phyloP scores from a whole-genome alignment of 768 basidiomycete species.

The Dentipellis sp. region DNA sequence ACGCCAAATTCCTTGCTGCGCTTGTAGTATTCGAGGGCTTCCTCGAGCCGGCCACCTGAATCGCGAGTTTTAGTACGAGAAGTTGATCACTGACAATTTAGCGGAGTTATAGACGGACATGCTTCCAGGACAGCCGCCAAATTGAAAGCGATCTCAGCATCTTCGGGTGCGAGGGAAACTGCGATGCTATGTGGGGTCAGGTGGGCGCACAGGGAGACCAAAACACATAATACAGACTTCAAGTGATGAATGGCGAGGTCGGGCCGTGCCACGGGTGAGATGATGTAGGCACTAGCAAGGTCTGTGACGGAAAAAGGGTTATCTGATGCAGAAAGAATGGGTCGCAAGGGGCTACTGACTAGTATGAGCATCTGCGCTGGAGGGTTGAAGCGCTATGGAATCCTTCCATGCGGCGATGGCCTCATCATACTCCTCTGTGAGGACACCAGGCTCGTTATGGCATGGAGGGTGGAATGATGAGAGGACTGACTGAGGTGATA shows the following conservation, averaged over 20 bases:
- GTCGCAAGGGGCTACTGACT: conserved; percentile 38
- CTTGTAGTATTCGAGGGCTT: conserved; percentile 76
- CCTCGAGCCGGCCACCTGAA: conserved; percentile 69
- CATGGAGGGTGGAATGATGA: conserved; percentile 5
- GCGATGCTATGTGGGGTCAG: conserved; percentile 51
- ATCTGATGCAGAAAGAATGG: conserved; percentile 3
- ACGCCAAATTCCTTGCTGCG: conserved; percentile 70
- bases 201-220: conserved; percentile 16
- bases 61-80: conserved; percentile 1
- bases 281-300: conserved; percentile 83
- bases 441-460: neutral
- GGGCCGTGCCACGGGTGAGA: conserved; percentile 69
- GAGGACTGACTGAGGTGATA: conserved; percentile 71
- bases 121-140: conserved; percentile 87
- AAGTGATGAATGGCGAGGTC: conserved; percentile 84
- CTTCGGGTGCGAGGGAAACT: conserved; percentile 74
- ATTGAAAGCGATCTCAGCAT: conserved; percentile 89
- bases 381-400: conserved; percentile 70
- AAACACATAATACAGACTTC: conserved; percentile 41
- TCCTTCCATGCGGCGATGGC: conserved; percentile 85
- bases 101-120: conserved; percentile 33
- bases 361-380: conserved; percentile 80
- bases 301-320: conserved; percentile 35
- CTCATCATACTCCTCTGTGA: conserved; percentile 75
- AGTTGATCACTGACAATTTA: no score